Evolutionary conservation across 805 yeast genomes (phyloP).

Genomic region (Metschnikowia kunwiensis): DNA sequence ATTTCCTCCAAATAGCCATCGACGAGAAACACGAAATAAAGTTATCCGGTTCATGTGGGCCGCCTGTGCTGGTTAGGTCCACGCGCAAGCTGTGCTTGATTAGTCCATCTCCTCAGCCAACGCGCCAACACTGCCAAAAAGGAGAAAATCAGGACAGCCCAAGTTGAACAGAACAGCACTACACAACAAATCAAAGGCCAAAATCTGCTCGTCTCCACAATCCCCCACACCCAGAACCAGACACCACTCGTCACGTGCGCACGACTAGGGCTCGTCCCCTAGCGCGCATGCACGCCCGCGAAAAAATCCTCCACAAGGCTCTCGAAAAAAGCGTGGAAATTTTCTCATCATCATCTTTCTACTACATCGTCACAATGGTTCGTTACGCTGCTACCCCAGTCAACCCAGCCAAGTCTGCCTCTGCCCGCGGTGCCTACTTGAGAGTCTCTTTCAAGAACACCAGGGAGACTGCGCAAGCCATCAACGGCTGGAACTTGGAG

Average conservation of each 20-base stretch:
- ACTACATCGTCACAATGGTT: conserved; percentile 61
- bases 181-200: no score
- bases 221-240: no score
- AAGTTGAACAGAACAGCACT: no score
- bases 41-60: no score
- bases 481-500: conserved; percentile 96
- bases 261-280: conserved; percentile 14
- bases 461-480: conserved; percentile 98
- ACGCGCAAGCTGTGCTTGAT: no score
- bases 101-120: no score
- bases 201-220: no score
- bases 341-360: conserved; percentile 9
- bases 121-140: no score
- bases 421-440: conserved; percentile 99
- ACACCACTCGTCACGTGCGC: conserved; percentile 17
- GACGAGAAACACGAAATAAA: no score
- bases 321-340: conserved; percentile 6
- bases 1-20: no score
- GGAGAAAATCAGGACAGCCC: no score
- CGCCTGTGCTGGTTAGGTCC: no score
- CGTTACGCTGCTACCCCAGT: conserved; percentile 99
- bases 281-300: conserved; percentile 8
- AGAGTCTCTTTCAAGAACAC: conserved; percentile 99
- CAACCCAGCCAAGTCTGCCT: conserved; percentile 98
- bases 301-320: conserved; percentile 6